phyloP scores from a whole-genome alignment of 2,329 filamentous ascomycete species.

The Aspergillus clavatus region DNA sequence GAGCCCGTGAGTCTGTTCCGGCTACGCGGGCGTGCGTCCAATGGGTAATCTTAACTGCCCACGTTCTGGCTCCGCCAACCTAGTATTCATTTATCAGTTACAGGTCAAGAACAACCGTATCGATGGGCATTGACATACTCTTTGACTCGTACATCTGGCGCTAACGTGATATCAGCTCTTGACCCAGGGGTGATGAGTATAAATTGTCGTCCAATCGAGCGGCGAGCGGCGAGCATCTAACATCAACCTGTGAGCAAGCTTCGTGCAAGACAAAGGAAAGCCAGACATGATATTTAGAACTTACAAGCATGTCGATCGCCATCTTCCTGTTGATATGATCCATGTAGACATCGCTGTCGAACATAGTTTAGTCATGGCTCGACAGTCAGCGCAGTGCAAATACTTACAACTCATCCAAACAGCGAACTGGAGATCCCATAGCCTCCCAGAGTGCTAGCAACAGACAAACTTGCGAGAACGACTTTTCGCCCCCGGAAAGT shows the following conservation, averaged over 20 bases:
- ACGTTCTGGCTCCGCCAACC: constrained; percentile 43
- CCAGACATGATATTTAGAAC: constrained; percentile 30
- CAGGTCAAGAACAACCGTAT: background rate
- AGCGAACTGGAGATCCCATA: constrained; percentile 92
- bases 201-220: constrained; percentile 85
- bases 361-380: constrained; percentile 14
- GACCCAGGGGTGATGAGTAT: constrained; percentile 94
- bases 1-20: no score
- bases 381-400: constrained; percentile 8
- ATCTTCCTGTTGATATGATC: constrained; percentile 92
- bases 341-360: constrained; percentile 83
- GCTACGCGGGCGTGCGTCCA: no score
- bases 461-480: constrained; percentile 93
- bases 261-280: background rate
- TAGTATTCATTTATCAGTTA: constrained; percentile 14
- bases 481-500: constrained; percentile 93
- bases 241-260: constrained; percentile 16
- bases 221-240: constrained; percentile 75
- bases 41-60: constrained; percentile 40
- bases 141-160: constrained; percentile 43
- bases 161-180: constrained; percentile 51
- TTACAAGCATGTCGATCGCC: constrained; percentile 87
- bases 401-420: constrained; percentile 86
- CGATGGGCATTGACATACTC: constrained; percentile 31
- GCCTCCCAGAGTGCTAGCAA: constrained; percentile 93